Conservation (phyloP, 1,139 yeast species). For the Magnusiomyces tetraspermus region DNA sequence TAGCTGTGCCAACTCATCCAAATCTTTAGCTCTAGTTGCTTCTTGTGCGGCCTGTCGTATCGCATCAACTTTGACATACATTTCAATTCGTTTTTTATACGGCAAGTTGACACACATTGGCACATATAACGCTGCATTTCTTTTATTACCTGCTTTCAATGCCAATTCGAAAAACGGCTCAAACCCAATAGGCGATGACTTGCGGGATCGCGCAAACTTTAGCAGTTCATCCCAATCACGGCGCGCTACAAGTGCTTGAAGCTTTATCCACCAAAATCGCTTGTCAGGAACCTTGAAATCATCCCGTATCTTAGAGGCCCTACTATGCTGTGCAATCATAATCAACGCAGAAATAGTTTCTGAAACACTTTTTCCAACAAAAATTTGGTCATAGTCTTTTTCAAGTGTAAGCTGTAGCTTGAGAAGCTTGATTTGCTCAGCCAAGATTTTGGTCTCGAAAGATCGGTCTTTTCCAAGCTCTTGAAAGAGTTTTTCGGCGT, state of each 20-base stretch:
- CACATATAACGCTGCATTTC: conserved; percentile 38
- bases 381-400: conserved; percentile 46
- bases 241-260: conserved; percentile 44
- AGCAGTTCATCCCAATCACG: conserved; percentile 57
- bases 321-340: conserved; percentile 47
- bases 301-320: conserved; percentile 47
- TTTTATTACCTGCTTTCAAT: conserved; percentile 40
- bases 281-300: conserved; percentile 56
- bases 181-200: conserved; percentile 70
- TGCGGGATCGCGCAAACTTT: conserved; percentile 39
- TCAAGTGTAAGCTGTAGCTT: conserved; percentile 47
- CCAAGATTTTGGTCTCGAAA: conserved; percentile 32
- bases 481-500: conserved; percentile 23
- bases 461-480: conserved; percentile 23
- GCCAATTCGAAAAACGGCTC: conserved; percentile 51
- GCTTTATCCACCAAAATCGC: conserved; percentile 54
- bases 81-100: conserved; percentile 39
- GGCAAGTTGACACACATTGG: conserved; percentile 30
- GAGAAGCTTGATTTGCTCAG: conserved; percentile 44
- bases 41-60: conserved; percentile 49
- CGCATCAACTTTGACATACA: conserved; percentile 48
- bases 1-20: conserved; percentile 35
- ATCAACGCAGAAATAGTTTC: conserved; percentile 50
- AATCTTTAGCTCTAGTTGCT: conserved; percentile 49
- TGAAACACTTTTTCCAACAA: conserved; percentile 45